Base-by-base conservation (phyloP, 2,329 filamentous ascomycete species). In the Diaporthe ampelina region DNA sequence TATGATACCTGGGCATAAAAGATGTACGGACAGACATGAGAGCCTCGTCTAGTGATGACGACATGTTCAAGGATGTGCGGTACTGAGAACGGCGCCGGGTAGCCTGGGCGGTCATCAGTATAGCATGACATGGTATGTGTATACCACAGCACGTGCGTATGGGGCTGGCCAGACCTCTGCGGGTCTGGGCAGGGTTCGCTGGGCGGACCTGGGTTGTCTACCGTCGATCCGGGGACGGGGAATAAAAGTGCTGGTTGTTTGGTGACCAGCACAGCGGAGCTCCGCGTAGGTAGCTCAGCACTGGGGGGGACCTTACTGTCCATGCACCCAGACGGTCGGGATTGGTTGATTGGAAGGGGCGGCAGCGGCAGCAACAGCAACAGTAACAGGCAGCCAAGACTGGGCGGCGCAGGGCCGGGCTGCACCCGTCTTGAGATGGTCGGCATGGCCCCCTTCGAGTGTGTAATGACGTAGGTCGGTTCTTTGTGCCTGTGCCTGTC, bases 401-500 rank as follows among this genome's bases (percentile, higher is more conserved):
- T 24, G 2, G 43, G 21, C 45, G 61, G 61, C 61, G 26, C 21
- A 52, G 19, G 29, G 37, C 37, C 37, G 37, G 37, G 37, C 37
- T 40, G 37, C 11, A 13, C 37, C 40, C 26, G 45, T 52, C 45
- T 52, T 52, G 58, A 50, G 58, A 48, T 48, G 58, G 17, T 65
- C 17, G 7, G 35, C 37, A 40, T 40, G 37, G 35, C 35, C 35
- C 35, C 35, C 11, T 11, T 37, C 10, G 35, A 37, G 29, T 29
- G 29, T 29, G 29, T 19, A 19, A 58, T 54, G 63, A 68, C 63
- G 63, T 68, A 68, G 63, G 13, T 15, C n/a, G 63, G 37, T 68
- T 29, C 63, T 68, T 68, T 68, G 63, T 68, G 63, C 63, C 63
- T 68, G 63, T 68, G 48, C 63, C 63, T 68, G 61, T 67, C 61